Evolutionary conservation across 2,329 filamentous ascomycete genomes (phyloP), one percentile per base, ranked within the genome.

Genomic region (Pezicula rhizophila): DNA sequence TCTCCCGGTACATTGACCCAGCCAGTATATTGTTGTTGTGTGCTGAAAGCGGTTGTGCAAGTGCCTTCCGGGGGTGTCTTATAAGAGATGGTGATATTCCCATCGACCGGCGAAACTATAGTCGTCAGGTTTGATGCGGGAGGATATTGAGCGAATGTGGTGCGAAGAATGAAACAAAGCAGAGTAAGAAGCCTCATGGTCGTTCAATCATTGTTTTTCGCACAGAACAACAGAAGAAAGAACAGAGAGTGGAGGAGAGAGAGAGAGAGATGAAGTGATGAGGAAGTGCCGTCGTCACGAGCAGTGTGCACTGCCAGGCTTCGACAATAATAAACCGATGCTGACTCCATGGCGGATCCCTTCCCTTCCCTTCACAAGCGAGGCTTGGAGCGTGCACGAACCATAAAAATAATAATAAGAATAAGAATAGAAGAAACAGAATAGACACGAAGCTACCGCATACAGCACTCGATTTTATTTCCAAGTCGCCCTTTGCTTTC

Each of bases 11-110:
- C 66, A 46, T 68, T 75, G 48, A 88, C 79, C 76, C 85, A 87
- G 59, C 85, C 85, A 4, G 82, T 79, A 60, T 83, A 86, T 63
- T 88, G 85, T 63, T 82, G 76, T 64, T 89, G 85, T 1, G 70
- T 72, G 40, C 72, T 62, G 58, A 85, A 86, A 7, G 77, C 78
- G 1, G 85, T 87, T 42, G 71, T 76, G 64, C 85, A 89, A 11
- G 77, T 82, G 41, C 78, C 80, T 7, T 70, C 64, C 4, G 78
- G 74, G 2, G 78, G 78, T 33, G 74, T 69, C 60, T 84, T 87
- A 72, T 85, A 89, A 48, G 79, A 77, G 61, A 89, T 79, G 50
- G 78, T 82, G 60, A 89, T 78, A 55, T 77, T 76, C 25, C 70
- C 68, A 63, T 87, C 74, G 56, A 85, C 70, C 2, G 83, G 80